Conservation (phyloP, 2,329 filamentous ascomycete genomes). For the Colletotrichum sp. region DNA sequence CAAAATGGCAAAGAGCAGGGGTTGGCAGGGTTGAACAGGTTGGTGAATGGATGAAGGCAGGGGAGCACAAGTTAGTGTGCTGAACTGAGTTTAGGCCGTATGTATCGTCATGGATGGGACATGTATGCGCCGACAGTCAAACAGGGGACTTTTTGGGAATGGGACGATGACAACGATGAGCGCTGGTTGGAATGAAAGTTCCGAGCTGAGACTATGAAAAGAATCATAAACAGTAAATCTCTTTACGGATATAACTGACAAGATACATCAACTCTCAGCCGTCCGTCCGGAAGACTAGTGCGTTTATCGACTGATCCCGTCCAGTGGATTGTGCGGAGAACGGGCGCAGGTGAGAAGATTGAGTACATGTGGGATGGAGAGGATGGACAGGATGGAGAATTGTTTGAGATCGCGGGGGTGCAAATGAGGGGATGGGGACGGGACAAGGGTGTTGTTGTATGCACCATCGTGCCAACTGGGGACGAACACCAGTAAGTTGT, state of each 20-base stretch:
- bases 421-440: neutral
- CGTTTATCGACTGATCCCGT: neutral
- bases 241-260: neutral
- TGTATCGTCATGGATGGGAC: neutral
- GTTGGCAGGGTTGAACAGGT: neutral
- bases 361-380: neutral
- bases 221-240: neutral
- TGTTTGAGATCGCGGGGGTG: constrained; percentile 14
- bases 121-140: neutral
- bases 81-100: constrained; percentile 1
- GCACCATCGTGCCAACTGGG: neutral
- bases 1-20: constrained; percentile 1
- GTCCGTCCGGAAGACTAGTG: neutral
- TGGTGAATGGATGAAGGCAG: neutral
- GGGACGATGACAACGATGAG: neutral
- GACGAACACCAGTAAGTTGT: neutral
- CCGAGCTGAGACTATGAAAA: neutral
- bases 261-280: neutral
- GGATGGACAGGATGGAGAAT: neutral
- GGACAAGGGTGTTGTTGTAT: neutral
- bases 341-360: neutral
- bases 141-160: neutral
- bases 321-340: constrained; percentile 14
- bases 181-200: neutral
- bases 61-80: neutral